These are phyloP conservation scores for Pythium rishiriense DNA, from an alignment of 352 stramenopile genomes.

Conservation along the genomic window DNA sequence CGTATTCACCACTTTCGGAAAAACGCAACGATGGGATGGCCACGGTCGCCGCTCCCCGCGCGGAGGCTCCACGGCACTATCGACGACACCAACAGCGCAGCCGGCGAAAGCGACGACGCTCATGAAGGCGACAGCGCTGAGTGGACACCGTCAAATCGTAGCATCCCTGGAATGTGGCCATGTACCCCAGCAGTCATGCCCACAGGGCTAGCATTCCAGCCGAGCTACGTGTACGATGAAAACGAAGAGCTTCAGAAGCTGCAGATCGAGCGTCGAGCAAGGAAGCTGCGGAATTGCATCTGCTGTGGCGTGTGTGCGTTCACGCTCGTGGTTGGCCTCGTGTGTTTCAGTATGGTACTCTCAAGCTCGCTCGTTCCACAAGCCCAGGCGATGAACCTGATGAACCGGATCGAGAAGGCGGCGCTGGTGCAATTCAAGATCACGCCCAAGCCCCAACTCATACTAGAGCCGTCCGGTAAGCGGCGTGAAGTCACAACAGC, in stretches of 20 bases:
- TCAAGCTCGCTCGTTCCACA: slow-evolving; percentile 5
- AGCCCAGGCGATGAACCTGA: slow-evolving; percentile 12
- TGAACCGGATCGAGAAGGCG: slow-evolving; percentile 6
- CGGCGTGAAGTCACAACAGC: slow-evolving; percentile 13
- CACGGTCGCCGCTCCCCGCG: slow-evolving; percentile 2
- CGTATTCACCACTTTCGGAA: neutral
- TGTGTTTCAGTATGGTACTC: slow-evolving; percentile 17
- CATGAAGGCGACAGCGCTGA: neutral
- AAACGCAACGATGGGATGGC: slow-evolving; percentile 8
- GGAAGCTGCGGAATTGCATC: slow-evolving; percentile 5
- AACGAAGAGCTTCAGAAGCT: neutral
- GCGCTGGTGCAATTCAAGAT: slow-evolving; percentile 29
- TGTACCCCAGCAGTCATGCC: neutral
- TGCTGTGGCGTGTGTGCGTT: slow-evolving; percentile 19
- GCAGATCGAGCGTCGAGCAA: slow-evolving; percentile 3
- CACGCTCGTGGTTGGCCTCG: neutral
- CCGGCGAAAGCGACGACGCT: neutral
- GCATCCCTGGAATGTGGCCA: neutral
- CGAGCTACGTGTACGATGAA: slow-evolving; percentile 16
- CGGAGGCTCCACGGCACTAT: neutral
- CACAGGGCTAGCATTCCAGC: slow-evolving; percentile 1
- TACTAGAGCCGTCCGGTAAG: slow-evolving; percentile 18
- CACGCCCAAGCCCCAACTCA: slow-evolving; percentile 17
- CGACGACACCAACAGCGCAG: neutral
- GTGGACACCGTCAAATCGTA: neutral